A percentile compares a stretch with the other conserved stretches of the same genome.
Evolutionary conservation across 2,329 filamentous ascomycete genomes (phyloP).

Genomic region (Aspergillus sp.): DNA sequence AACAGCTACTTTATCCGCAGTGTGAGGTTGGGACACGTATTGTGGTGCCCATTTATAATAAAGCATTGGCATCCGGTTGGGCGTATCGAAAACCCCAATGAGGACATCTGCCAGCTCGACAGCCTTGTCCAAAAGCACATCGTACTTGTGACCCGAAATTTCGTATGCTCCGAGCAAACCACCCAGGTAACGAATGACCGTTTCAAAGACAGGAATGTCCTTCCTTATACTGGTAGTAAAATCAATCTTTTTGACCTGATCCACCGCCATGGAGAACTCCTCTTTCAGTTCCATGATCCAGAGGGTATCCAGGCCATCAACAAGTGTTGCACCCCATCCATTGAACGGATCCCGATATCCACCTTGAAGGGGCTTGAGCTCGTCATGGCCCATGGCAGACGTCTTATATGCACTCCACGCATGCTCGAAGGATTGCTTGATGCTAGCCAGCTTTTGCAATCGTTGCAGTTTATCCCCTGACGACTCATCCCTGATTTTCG

Average conservation of each 20-base stretch:
- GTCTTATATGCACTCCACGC: conserved; percentile 80
- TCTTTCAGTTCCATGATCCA: conserved; percentile 79
- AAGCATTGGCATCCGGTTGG: conserved; percentile 84
- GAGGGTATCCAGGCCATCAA: conserved; percentile 76
- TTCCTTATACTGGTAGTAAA: conserved; percentile 66
- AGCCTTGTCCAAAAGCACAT: conserved; percentile 69
- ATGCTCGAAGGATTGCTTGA: conserved; percentile 70
- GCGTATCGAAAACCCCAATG: conserved; percentile 82
- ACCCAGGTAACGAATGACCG: conserved; percentile 84
- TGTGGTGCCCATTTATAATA: conserved; percentile 74
- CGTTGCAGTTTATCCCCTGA: conserved; percentile 57
- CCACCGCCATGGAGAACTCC: conserved; percentile 75
- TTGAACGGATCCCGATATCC: conserved; percentile 75
- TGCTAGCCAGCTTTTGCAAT: conserved; percentile 57
- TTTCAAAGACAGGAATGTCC: conserved; percentile 88
- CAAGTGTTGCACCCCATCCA: conserved; percentile 82
- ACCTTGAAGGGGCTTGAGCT: conserved; percentile 69
- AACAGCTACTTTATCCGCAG: conserved; percentile 53
- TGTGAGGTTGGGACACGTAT: conserved; percentile 59
- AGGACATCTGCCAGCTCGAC: conserved; percentile 74
- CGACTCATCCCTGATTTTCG: conserved; percentile 62
- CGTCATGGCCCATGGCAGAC: conserved; percentile 80
- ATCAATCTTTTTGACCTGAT: conserved; percentile 68
- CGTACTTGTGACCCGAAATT: conserved; percentile 66
- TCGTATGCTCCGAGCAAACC: conserved; percentile 84